Evolutionary conservation across 306 rosid species (phyloP).

Genomic region (Oxytropis ochrocephala): DNA sequence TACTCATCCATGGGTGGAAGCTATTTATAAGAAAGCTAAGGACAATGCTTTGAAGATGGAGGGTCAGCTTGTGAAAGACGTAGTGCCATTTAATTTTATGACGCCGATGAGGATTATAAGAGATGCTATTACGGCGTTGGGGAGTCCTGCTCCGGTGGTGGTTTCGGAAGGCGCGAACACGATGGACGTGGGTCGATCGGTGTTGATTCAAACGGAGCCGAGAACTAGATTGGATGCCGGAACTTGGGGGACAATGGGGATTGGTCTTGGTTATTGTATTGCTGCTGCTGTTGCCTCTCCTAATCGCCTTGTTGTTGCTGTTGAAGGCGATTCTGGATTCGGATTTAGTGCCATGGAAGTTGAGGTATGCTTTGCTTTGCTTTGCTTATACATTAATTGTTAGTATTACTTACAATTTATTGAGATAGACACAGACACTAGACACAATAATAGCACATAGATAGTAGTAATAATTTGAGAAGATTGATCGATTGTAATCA

Average conservation of each 20-base stretch:
- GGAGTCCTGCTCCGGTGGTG: conserved; percentile 37
- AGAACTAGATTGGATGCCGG: conserved; percentile 50
- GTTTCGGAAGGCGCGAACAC: conserved; percentile 46
- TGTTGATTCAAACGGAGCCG: conserved; percentile 51
- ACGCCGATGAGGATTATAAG: conserved; percentile 47
- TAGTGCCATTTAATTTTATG: conserved; percentile 67
- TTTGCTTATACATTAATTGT: too few species aligned
- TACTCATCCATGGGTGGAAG: conserved; percentile 74
- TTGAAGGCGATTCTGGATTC: conserved; percentile 96
- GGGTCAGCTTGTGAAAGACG: conserved; percentile 58
- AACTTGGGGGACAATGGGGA: conserved; percentile 70
- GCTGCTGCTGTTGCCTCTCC: conserved; percentile 93
- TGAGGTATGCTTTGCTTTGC: conserved; percentile 52
- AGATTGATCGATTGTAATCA: too few species aligned
- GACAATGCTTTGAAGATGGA: conserved; percentile 78
- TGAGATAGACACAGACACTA: too few species aligned
- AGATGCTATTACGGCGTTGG: conserved; percentile 30
- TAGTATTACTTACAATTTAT: too few species aligned
- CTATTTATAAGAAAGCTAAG: conserved; percentile 53
- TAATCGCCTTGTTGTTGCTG: conserved; percentile 71
- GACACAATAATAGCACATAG: too few species aligned
- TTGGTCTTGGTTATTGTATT: conserved; percentile 95
- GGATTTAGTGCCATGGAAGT: conserved; percentile 98
- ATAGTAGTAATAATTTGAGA: too few species aligned
- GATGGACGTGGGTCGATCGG: conserved; percentile 42